Conservation (phyloP, 1,284 basidiomycete genomes). For the Singerocomus inundabilis region DNA sequence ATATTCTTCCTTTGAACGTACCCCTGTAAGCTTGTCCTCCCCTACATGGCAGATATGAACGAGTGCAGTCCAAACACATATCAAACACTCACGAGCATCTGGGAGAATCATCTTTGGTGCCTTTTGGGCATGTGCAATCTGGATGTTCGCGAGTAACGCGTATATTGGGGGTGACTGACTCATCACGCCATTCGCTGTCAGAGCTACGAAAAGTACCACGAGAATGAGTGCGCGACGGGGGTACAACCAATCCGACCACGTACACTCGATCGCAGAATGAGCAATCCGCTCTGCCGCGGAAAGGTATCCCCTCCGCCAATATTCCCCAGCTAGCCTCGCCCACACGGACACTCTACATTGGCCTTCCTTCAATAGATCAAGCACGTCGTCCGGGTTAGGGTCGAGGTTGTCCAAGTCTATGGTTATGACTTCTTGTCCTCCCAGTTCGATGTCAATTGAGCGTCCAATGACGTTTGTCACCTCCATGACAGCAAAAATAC, state of each 20-base stretch:
- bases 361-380: slow-evolving; percentile 68
- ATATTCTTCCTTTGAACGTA: slow-evolving; percentile 68
- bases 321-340: slow-evolving; percentile 75
- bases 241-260: slow-evolving; percentile 25
- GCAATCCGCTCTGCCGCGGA: slow-evolving; percentile 71
- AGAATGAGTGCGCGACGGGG: background rate
- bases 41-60: slow-evolving; percentile 42
- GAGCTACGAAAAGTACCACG: slow-evolving; percentile 40
- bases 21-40: slow-evolving; percentile 61
- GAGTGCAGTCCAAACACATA: background rate
- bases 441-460: slow-evolving; percentile 67
- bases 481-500: slow-evolving; percentile 17
- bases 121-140: slow-evolving; percentile 71
- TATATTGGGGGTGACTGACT: slow-evolving; percentile 64
- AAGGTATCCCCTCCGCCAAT: slow-evolving; percentile 68
- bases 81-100: slow-evolving; percentile 61
- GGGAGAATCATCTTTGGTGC: slow-evolving; percentile 78
- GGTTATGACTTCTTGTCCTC: slow-evolving; percentile 75
- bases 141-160: slow-evolving; percentile 79
- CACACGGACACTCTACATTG: slow-evolving; percentile 70
- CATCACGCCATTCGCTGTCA: slow-evolving; percentile 47
- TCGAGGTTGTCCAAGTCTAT: slow-evolving; percentile 79
- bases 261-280: slow-evolving; percentile 60
- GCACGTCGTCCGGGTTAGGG: slow-evolving; percentile 66
- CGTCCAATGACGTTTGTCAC: slow-evolving; percentile 13